phyloP scores from a whole-genome alignment of 192 early-diverging fungal species.

The Rhizoclosmatium sp. region DNA sequence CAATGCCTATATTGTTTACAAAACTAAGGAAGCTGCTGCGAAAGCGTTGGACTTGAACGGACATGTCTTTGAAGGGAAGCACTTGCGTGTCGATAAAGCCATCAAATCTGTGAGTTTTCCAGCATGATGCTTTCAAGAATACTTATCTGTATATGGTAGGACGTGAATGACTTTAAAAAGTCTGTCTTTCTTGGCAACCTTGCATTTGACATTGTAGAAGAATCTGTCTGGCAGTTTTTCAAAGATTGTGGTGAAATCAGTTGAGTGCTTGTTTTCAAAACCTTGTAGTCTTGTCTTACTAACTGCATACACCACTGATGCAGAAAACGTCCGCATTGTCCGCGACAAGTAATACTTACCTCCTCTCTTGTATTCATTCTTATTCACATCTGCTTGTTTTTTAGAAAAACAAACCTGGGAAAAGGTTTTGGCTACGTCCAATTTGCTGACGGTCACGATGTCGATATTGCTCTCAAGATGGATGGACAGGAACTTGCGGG shows the following conservation, averaged over 20 bases:
- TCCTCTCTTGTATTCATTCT: background rate
- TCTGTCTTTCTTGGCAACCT: conserved; percentile 67
- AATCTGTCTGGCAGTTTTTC: conserved; percentile 55
- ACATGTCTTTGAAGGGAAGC: conserved; percentile 81
- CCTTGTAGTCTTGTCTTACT: too few relatives aligned
- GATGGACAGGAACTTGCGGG: conserved; percentile 70
- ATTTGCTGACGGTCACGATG: conserved; percentile 77
- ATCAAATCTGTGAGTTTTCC: conserved; percentile 2
- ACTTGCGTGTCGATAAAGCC: conserved; percentile 82
- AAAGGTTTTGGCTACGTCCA: conserved; percentile 96
- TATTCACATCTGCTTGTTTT: background rate
- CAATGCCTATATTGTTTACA: conserved; percentile 92
- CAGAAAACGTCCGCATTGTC: conserved; percentile 84
- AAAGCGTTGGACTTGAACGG: conserved; percentile 80
- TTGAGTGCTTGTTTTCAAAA: too few relatives aligned
- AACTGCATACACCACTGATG: conserved; percentile 29
- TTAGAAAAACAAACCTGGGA: conserved; percentile 76
- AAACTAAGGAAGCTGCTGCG: conserved; percentile 60
- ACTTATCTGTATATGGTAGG: background rate
- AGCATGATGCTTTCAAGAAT: background rate
- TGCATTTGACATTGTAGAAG: conserved; percentile 60
- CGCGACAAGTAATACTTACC: conserved; percentile 67
- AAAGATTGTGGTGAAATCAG: conserved; percentile 28
- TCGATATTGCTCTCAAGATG: conserved; percentile 80
- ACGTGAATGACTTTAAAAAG: conserved; percentile 77